Evolutionary conservation across 2,329 filamentous ascomycete genomes (phyloP), one percentile per base, ranked within the genome.

Genomic region (Bipolaris oryzae): DNA sequence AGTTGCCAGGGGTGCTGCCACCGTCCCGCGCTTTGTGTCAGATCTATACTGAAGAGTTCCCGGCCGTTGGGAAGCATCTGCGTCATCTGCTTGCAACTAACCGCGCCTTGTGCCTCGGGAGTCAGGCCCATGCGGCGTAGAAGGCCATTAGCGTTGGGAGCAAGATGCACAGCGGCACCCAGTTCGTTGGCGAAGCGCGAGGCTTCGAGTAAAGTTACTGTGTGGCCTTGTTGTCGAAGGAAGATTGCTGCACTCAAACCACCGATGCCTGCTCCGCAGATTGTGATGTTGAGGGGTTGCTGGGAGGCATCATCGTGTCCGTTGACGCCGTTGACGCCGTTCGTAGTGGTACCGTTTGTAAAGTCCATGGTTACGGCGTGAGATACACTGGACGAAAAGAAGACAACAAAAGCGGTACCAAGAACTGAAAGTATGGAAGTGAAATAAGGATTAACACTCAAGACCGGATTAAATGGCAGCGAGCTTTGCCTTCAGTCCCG

Each of bases 141-240:
- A 2, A 88, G 71, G 0, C 84, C 83, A 68, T 87, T 86, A 2
- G 81, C 76, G 63, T 89, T 89, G 0, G 87, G 85, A 0, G 84
- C 81, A 4, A 89, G 69, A 64, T 88, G 85, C n/a, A 89, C 80
- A 0, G 86, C 86, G 3, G 86, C 85, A 0, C 86, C 86, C 1
- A 79, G 74, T 69, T 88, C 85, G 48, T 77, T 81, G 15, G 81
- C 80, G 33, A 87, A 81, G 1, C 76, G 75, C 0, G 84, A 86
- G 66, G 85, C 81, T 61, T 74, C 71, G 28, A 72, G 57, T 4
- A 73, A 50, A 6, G 67, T 71, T 2, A 72, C 61, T 2, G 50
- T 16, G 45, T 74, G 72, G 15, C 70, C 70, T 50, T 70, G 63
- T 53, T 81, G 78, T 7, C 84, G 78, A 0, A 87, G 72, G 11